phyloP scores from a whole-genome alignment of 768 basidiomycete species.

The Lentinula boryana region DNA sequence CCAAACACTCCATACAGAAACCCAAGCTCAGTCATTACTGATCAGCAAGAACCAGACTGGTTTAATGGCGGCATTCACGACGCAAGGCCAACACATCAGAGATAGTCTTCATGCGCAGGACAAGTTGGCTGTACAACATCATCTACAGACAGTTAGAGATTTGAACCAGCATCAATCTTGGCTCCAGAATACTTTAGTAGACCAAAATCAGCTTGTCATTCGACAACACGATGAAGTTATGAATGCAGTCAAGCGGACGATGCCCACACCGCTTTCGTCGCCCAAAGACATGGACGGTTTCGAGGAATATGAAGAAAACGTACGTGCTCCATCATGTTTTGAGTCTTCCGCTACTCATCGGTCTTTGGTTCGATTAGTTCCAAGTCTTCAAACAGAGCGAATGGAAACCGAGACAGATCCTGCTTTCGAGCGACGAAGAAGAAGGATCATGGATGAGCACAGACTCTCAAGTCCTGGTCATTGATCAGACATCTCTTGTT shows the following conservation, averaged over 20 bases:
- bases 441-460: conserved; percentile 2
- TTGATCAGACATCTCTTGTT: neutral
- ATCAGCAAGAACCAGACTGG: neutral
- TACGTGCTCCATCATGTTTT: neutral
- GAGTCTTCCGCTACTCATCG: neutral
- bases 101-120: neutral
- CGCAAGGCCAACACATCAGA: neutral
- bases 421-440: neutral
- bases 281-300: neutral
- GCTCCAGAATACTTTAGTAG: neutral
- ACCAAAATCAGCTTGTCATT: neutral
- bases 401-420: neutral
- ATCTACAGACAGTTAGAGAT: neutral
- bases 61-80: neutral
- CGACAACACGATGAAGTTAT: neutral
- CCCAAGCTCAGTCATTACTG: neutral
- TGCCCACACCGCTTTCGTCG: neutral
- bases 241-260: neutral
- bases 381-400: neutral
- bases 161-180: neutral
- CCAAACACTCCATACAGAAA: neutral
- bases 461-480: conserved; percentile 1
- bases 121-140: neutral
- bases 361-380: neutral
- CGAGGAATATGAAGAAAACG: conserved; percentile 1